Conservation (phyloP, 768 basidiomycete species). For the Erythrobasidium yunnanense region DNA sequence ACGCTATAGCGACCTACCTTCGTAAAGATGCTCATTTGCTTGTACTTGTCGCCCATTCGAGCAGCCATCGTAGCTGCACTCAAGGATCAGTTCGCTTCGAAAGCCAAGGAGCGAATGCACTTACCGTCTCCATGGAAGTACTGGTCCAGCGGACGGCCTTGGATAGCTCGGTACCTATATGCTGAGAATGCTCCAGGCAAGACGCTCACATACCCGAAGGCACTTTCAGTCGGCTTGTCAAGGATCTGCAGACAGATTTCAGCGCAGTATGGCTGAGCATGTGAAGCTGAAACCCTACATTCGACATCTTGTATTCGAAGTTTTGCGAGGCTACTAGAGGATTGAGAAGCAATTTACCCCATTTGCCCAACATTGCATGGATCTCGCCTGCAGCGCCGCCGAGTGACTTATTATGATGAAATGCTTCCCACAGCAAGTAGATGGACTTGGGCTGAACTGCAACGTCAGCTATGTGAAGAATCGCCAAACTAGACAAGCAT, state of each 20-base stretch:
- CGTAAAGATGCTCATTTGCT: slow-evolving; percentile 79
- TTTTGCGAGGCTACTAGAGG: slow-evolving; percentile 90
- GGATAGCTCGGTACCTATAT: slow-evolving; percentile 84
- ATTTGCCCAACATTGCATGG: slow-evolving; percentile 81
- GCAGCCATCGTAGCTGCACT: slow-evolving; percentile 15
- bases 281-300: slow-evolving; percentile 40
- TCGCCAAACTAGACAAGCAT: slow-evolving; percentile 90
- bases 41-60: slow-evolving; percentile 25
- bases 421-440: slow-evolving; percentile 81
- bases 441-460: slow-evolving; percentile 68
- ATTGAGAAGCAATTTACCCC: slow-evolving; percentile 80
- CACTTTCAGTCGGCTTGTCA: slow-evolving; percentile 87
- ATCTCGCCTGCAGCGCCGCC: slow-evolving; percentile 35
- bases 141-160: slow-evolving; percentile 59
- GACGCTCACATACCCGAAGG: slow-evolving; percentile 71
- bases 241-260: slow-evolving; percentile 48
- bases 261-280: not conserved
- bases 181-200: slow-evolving; percentile 94
- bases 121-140: slow-evolving; percentile 51
- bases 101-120: slow-evolving; percentile 34
- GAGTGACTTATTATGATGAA: slow-evolving; percentile 40
- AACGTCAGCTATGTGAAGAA: slow-evolving; percentile 62
- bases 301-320: slow-evolving; percentile 76
- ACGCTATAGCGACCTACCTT: slow-evolving; percentile 45
- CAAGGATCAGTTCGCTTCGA: not conserved